Base-by-base conservation (phyloP, 352 stramenopile genomes). In the Phytophthora cactorum region DNA sequence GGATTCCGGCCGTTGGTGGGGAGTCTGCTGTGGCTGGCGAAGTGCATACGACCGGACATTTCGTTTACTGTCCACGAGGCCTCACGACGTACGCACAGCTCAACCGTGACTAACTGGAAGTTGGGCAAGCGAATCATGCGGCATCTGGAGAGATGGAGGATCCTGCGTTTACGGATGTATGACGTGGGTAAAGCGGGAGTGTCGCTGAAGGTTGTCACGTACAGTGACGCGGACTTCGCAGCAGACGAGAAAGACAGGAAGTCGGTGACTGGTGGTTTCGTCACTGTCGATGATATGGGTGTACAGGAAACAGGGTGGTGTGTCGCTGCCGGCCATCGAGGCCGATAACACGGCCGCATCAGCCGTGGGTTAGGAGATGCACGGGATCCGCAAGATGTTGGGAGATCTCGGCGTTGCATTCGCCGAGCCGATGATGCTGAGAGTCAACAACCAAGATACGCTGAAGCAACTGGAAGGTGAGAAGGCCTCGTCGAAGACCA, bases 1-100 rank as follows among this genome's bases (percentile, higher is more conserved):
- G 25, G 14, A 8, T 43, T 55, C n/a, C 49, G 43, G 28, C 43
- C 49, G 5, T 17, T 55, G 29, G 49, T 55, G 4, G 49, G 49
- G 9, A 28, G 49, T 43, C 43, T 39, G 29, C 11, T 41, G 27
- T 28, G 27, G n/a, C 12, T 43, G 11, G 12, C 49, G 11, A 28
- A 10, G 3, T 55, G 29, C 44, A 31, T 6, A 6, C 11, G 14
- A 17, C 49, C 49, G 1, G 15, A 55, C 10, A 55, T 55, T 5
- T 6, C 44, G 10, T 55, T 29, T 28, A n/a, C 29, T 9, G 49
- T 43, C 3, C 28, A 55, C 29, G 27, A 43, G n/a, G 49, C 29
- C 5, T 29, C 28, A 4, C 22, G 49, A 31, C 12, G 29, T 1
- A 43, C n/a, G 31, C 29, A 41, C 15, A 25, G 5, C 11, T 29